phyloP scores from a whole-genome alignment of 257 asterid species.

The Fraxinus americana region DNA sequence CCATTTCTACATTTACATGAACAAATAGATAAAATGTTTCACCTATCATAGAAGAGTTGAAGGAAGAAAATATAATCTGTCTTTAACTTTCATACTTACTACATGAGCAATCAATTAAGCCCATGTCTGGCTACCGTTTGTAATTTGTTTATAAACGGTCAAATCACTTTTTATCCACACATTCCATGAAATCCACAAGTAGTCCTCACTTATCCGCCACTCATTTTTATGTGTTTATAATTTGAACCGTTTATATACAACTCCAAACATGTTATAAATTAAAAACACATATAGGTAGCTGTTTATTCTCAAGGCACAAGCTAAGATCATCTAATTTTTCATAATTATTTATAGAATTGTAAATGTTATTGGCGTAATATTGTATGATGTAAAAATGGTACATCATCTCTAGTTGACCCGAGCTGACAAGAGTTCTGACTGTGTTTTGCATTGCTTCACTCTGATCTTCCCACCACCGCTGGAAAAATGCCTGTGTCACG shows the following conservation, averaged over 20 bases:
- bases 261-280: too few relatives aligned
- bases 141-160: too few relatives aligned
- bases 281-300: neutral
- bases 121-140: neutral
- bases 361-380: neutral
- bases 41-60: conserved; percentile 1
- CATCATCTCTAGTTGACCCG: conserved; percentile 97
- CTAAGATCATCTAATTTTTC: neutral
- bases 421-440: conserved; percentile 61
- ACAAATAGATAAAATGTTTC: neutral
- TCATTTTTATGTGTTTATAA: too few relatives aligned
- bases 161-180: too few relatives aligned
- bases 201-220: too few relatives aligned
- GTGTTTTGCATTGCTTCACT: conserved; percentile 59
- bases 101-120: neutral
- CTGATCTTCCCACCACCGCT: conserved; percentile 98
- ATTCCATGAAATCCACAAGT: too few relatives aligned
- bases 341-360: neutral
- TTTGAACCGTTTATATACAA: too few relatives aligned
- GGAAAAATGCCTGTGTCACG: conserved; percentile 76
- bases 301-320: neutral
- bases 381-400: conserved; percentile 24
- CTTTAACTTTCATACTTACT: neutral
- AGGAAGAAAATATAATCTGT: neutral
- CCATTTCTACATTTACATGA: conserved; percentile 69